Evolutionary conservation across 768 basidiomycete genomes (phyloP).

Genomic region (Clathrus columnatus): DNA sequence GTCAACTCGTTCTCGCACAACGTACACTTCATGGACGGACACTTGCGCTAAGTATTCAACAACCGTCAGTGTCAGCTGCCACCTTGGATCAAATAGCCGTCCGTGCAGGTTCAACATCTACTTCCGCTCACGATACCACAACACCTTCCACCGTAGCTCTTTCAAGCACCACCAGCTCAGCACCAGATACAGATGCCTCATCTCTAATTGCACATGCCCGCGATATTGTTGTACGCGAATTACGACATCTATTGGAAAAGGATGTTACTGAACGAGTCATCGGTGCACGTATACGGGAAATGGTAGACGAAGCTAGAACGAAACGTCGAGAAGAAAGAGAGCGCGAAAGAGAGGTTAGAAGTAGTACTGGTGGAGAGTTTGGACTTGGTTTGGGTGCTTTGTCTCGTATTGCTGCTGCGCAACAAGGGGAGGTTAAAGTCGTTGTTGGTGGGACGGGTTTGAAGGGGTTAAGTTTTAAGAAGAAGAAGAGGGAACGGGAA

Average conservation of each 20-base stretch:
- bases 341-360: slow-evolving; percentile 9
- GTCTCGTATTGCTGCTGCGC: not conserved
- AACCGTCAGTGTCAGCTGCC: slow-evolving; percentile 30
- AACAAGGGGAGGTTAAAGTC: slow-evolving; percentile 10
- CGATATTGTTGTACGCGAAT: slow-evolving; percentile 47
- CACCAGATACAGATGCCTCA: slow-evolving; percentile 32
- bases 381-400: not conserved
- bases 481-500: slow-evolving; percentile 28
- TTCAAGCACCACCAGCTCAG: slow-evolving; percentile 29
- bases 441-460: slow-evolving; percentile 15
- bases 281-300: slow-evolving; percentile 39
- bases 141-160: slow-evolving; percentile 25
- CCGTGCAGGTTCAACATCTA: not conserved
- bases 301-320: slow-evolving; percentile 46
- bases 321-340: slow-evolving; percentile 22
- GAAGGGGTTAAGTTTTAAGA: slow-evolving; percentile 17
- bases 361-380: not conserved
- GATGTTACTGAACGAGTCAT: slow-evolving; percentile 60
- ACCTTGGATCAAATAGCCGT: not conserved
- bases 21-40: slow-evolving; percentile 52
- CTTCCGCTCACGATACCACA: not conserved
- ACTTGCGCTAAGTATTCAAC: slow-evolving; percentile 46
- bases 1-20: slow-evolving; percentile 52
- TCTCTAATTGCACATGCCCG: slow-evolving; percentile 50
- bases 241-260: slow-evolving; percentile 47